A percentile compares a stretch with the other conserved stretches of the same genome.
Evolutionary conservation across 2,329 filamentous ascomycete genomes (phyloP).

Genomic region (Thielaviopsis populi): DNA sequence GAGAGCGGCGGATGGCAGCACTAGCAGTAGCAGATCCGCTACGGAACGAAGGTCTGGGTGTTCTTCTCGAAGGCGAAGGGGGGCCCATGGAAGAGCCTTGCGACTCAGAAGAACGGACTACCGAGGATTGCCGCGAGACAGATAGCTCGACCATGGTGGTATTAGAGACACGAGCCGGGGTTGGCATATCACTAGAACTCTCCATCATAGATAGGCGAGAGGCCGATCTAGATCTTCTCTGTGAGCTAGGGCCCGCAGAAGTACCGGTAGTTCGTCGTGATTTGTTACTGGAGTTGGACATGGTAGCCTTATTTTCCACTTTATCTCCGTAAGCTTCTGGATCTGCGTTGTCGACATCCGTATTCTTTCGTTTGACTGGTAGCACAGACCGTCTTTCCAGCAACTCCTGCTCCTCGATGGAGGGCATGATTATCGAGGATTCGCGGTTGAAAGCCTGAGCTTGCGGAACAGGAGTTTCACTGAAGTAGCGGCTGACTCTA

Average conservation of each 20-base stretch:
- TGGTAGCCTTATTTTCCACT: too few relatives aligned
- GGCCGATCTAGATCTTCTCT: too few relatives aligned
- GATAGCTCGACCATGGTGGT: too few relatives aligned
- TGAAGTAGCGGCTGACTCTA: neutral
- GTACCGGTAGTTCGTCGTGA: too few relatives aligned
- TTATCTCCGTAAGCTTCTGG: too few relatives aligned
- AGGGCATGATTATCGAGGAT: neutral
- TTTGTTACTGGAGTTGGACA: too few relatives aligned
- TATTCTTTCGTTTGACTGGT: neutral
- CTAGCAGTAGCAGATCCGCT: neutral
- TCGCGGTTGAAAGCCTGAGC: neutral
- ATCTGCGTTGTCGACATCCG: neutral
- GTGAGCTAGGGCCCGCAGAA: too few relatives aligned
- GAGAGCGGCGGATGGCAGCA: neutral
- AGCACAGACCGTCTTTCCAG: neutral
- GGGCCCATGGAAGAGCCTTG: neutral
- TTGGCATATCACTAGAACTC: too few relatives aligned
- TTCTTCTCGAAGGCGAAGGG: neutral
- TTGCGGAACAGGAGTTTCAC: neutral
- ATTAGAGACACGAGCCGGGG: too few relatives aligned
- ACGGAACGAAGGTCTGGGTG: neutral
- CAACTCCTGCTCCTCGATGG: neutral
- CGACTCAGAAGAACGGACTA: too few relatives aligned
- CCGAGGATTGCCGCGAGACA: too few relatives aligned
- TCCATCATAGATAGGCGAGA: too few relatives aligned